Base-by-base conservation (phyloP, 176 grass and related monocot genomes). In the Carex pumila region DNA sequence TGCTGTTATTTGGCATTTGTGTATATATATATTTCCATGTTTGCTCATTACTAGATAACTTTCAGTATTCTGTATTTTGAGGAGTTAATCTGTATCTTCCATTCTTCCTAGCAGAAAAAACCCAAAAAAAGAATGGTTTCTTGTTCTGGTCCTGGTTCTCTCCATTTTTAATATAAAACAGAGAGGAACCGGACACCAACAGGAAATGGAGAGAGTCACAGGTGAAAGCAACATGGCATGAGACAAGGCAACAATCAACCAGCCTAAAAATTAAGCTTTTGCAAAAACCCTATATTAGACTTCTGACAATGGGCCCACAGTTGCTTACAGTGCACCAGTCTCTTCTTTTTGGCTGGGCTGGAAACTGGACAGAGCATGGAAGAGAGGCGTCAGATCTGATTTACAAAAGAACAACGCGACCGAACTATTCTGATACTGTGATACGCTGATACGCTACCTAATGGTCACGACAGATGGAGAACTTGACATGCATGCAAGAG, bases 191-290 rank as follows among this genome's bases (percentile, higher is more conserved):
- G 4, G 10, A 72, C 17, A 45, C 0, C 18, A 71, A 47, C 37
- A 71, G 36, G 39, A 31, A 76, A 55, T 76, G 72, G 49, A 53
- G 45, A 76, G 72, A 29, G 49, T 56, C 50, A 77, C 50, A 77
- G 25, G 41, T 78, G 84, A 85, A 53, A 85, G 84, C 84, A 76
- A 85, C 60, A 78, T 49, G 15, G 67, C 84, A 85, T 62, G 84
- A 85, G 84, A 85, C 84, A 65, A 76, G 57, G 53, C 84, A 85
- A 74, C 84, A 85, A 22, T 30, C 52, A 85, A 85, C 3, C 84
- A 85, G 84, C 12, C 10, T 61, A 37, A 63, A 71, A 14, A n/a
- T 77, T 57, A 53, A 64, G 57, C 72, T 65, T 63, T 47, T 76
- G 18, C 53, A 36, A 65, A 58, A 81, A 10, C 31, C n/a, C 58